phyloP scores from a whole-genome alignment of 331 rosid species.

The Quercus tomentella region DNA sequence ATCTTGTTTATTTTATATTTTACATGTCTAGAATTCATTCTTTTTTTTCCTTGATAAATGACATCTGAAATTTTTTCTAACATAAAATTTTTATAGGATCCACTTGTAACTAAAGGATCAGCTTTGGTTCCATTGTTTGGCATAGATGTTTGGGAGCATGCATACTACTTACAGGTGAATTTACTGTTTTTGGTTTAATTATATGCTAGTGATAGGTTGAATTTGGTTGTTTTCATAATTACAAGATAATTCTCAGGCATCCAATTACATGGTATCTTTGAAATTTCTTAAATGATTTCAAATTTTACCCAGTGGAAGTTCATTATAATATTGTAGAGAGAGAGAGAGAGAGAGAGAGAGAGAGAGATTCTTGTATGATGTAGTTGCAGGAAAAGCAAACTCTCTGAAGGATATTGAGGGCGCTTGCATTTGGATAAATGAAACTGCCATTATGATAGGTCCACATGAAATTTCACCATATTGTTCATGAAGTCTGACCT shows the following conservation, averaged over 20 bases:
- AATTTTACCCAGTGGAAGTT: background rate
- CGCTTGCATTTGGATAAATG: too few species aligned
- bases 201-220: background rate
- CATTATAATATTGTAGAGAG: too few species aligned
- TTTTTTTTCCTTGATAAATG: background rate
- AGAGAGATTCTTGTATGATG: background rate
- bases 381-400: too few species aligned
- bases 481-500: too few species aligned
- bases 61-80: background rate
- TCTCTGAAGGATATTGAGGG: too few species aligned
- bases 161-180: slow-evolving; percentile 38
- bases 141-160: slow-evolving; percentile 44
- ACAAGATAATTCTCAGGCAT: background rate
- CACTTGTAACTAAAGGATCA: slow-evolving; percentile 32
- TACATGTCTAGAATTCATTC: background rate
- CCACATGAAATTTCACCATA: too few species aligned
- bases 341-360: background rate
- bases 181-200: background rate
- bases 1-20: background rate
- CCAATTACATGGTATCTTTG: background rate
- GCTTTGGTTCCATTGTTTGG: slow-evolving; percentile 34
- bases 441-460: too few species aligned
- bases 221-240: background rate
- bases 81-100: slow-evolving; percentile 24
- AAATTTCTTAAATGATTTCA: background rate